Evolutionary conservation across 1,139 yeast genomes (phyloP), one percentile per base, ranked within the genome.

Genomic region (Zygosaccharomyces pseudobailii): DNA sequence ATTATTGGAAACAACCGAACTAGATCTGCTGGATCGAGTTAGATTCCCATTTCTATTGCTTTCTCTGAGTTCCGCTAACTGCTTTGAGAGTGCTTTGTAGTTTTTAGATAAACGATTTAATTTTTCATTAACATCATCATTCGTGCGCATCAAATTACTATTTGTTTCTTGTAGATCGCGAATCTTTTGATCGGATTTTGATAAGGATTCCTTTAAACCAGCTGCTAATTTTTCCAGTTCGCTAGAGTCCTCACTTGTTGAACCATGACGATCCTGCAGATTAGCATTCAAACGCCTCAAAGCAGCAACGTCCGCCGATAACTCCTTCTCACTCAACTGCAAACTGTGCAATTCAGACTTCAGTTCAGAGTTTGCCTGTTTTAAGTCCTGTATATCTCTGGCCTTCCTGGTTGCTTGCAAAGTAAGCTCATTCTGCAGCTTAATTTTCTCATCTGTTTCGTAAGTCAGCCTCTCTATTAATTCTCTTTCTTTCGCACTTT

Each of bases 121-220:
- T 59, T 85, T 85, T 56, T 80, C 71, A 31, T 74, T 78, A 25
- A 81, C 67, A 51, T 88, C 96, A 41, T 84, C 90, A 53, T 80
- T 83, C 42, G 84, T 68, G 47, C 75, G 76, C 62, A 82, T 80
- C 57, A 87, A 72, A 24, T 78, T 73, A 44, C 66, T 66, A 56
- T 84, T 86, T 55, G 82, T 59, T 36, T 71, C 72, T 54, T 84
- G 88, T 45, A 73, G 68, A 31, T 83, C 87, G 30, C 75, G 73
- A 23, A 76, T 67, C 50, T 78, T 79, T 34, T 66, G 67, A 43
- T 79, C 79, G 1, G 81, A 71, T 6, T 67, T 70, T 22, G 72
- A 73, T 40, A 85, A 66, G 0, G 87, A 75, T 3, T 68, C 71
- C 51, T 85, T 73, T 52, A 85, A 65, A 19, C 79, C 75, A 10